These are phyloP conservation scores for Coniosporium tulheliwenetii DNA, from an alignment of 2,329 filamentous ascomycete genomes.

Conservation along the genomic window DNA sequence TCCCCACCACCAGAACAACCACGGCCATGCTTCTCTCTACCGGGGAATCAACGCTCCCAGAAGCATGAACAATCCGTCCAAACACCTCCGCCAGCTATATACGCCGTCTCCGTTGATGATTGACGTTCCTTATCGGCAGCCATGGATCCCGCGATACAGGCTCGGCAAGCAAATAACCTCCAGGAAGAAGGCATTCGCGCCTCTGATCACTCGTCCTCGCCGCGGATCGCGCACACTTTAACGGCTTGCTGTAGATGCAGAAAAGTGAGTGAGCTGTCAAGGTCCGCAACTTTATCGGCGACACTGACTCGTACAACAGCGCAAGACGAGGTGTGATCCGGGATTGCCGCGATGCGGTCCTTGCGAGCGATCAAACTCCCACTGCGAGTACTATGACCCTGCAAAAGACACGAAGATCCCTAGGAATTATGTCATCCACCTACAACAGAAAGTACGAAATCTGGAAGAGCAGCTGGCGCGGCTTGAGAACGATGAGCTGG, in stretches of 20 bases:
- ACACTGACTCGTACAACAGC: slow-evolving; percentile 33
- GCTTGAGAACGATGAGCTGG: slow-evolving; percentile 57
- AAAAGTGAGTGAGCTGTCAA: slow-evolving; percentile 38
- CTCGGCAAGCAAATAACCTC: too few relatives aligned
- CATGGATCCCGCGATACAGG: too few relatives aligned
- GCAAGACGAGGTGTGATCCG: slow-evolving; percentile 92
- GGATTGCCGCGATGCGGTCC: slow-evolving; percentile 80
- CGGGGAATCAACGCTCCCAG: too few relatives aligned
- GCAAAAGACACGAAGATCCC: slow-evolving; percentile 74
- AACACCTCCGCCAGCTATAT: too few relatives aligned
- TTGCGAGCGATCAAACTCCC: slow-evolving; percentile 79
- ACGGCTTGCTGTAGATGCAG: slow-evolving; percentile 69
- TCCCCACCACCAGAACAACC: too few relatives aligned
- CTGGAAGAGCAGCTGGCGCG: slow-evolving; percentile 70
- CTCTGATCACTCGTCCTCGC: slow-evolving; percentile 13
- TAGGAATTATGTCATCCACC: slow-evolving; percentile 78
- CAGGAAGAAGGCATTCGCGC: too few relatives aligned
- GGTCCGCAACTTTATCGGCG: slow-evolving; percentile 3
- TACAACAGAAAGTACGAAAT: slow-evolving; percentile 72
- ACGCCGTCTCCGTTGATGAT: too few relatives aligned
- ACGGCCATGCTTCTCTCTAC: too few relatives aligned
- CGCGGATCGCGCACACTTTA: slow-evolving; percentile 61
- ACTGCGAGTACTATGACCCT: slow-evolving; percentile 92
- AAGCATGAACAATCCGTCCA: too few relatives aligned
- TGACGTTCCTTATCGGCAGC: too few relatives aligned